phyloP scores from a whole-genome alignment of 371 early-diverging fungal species.

The Mucor indicus region DNA sequence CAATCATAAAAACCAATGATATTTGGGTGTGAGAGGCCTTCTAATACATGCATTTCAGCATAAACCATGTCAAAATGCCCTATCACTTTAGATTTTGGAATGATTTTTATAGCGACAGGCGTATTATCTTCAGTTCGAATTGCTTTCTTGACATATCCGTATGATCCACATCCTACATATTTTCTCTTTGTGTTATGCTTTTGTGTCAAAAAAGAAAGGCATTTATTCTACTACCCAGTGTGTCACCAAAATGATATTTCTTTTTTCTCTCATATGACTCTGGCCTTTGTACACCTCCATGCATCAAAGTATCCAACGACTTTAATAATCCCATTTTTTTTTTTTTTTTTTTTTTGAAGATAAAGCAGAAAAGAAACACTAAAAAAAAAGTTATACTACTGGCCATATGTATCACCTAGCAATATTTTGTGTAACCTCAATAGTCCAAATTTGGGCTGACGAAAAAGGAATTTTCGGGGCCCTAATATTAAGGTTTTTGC shows the following conservation, averaged over 20 bases:
- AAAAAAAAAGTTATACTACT: too few species aligned
- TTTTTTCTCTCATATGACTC: slow-evolving; percentile 66
- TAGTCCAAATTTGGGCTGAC: too few species aligned
- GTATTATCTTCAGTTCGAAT: slow-evolving; percentile 44
- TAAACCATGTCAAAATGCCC: slow-evolving; percentile 71
- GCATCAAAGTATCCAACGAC: slow-evolving; percentile 16
- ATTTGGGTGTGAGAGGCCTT: slow-evolving; percentile 72
- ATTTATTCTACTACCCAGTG: slow-evolving; percentile 49
- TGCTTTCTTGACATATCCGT: slow-evolving; percentile 74
- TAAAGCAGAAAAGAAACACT: background rate
- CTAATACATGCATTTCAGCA: slow-evolving; percentile 67
- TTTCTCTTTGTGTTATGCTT: too few species aligned
- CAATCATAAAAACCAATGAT: slow-evolving; percentile 78
- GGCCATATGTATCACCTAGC: too few species aligned
- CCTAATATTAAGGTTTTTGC: too few species aligned
- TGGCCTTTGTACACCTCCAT: slow-evolving; percentile 43
- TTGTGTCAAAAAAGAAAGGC: too few species aligned
- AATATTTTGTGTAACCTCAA: too few species aligned
- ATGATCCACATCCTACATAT: slow-evolving; percentile 68
- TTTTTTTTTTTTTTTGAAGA: background rate
- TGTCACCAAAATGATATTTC: slow-evolving; percentile 57
- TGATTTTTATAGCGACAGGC: slow-evolving; percentile 75
- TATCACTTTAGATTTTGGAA: slow-evolving; percentile 62
- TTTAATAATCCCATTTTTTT: slow-evolving; percentile 15
- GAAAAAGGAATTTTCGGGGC: too few species aligned